Evolutionary conservation across 2,329 filamentous ascomycete genomes (phyloP), one percentile per base, ranked within the genome.

Genomic region (Endoconidiophora laricicola): DNA sequence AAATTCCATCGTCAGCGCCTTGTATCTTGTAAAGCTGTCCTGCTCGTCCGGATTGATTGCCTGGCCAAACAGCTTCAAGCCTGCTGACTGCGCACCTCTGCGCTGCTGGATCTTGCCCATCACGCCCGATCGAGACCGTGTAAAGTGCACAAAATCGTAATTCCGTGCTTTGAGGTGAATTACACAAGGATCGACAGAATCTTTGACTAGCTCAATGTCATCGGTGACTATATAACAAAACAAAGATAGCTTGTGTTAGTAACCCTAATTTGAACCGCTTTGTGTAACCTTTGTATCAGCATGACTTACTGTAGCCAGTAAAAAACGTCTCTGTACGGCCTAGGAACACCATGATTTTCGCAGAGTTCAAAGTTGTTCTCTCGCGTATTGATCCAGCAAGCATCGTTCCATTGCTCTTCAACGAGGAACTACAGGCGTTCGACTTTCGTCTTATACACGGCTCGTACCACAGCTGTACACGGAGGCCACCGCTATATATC

Each of bases 401-500:
- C 2, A 38, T n/a, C 2, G 16, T 41, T 14, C 38, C 43, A 22
- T 50, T 46, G 16, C 36, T 46, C 16, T 29, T 39, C 3, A 50
- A 16, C 2, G 49, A 43, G n/a, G 42, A 12, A 23, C 43, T 26
- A n/a, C 43, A 43, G 3, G 36, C 24, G 3, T 16, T 43, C 12
- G 38, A 36, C 12, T 37, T 38, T 5, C 6, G 36, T 7, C 37
- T 12, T 12, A 18, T 22, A 6, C 24, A 36, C 10, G 14, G n/a
- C 43, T 50, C 49, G 10, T 46, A 7, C 49, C 49, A 50, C 20
- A 50, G 20, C 37, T 50, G 49, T 14, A 50, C 18, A 14, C 49
- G 42, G n/a, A 50, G 33, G 6, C 26, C 36, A 7, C 49, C 49
- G 18, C 43, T 46, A 18, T 33, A 50, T 16, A 16, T 46, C 12